Evolutionary conservation across 257 asterid genomes (phyloP).

Genomic region (Echium plantagineum): DNA sequence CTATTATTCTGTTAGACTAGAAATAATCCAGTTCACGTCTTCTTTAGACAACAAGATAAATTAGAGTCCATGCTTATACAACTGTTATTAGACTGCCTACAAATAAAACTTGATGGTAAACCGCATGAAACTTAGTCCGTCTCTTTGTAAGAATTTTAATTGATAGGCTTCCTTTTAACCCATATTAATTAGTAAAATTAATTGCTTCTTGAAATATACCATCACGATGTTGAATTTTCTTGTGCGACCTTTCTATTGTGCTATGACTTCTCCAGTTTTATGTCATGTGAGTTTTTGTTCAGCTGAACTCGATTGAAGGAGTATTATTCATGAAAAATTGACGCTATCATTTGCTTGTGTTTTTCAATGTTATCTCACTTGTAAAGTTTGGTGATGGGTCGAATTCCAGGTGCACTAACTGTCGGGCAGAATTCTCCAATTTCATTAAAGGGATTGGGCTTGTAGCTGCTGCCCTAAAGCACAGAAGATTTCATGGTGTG

Average conservation of each 20-base stretch:
- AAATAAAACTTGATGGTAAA: too few relatives aligned
- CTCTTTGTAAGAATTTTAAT: not conserved
- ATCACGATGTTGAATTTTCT: not conserved
- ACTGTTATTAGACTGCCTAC: too few relatives aligned
- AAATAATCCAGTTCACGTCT: too few relatives aligned
- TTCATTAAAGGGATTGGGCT: not conserved
- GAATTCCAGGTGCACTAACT: not conserved
- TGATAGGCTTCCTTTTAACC: not conserved
- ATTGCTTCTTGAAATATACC: not conserved
- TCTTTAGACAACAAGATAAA: too few relatives aligned
- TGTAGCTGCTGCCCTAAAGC: not conserved
- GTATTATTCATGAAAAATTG: too few relatives aligned
- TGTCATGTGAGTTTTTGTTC: not conserved
- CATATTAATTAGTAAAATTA: too few relatives aligned
- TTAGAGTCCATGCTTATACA: too few relatives aligned
- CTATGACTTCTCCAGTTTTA: too few relatives aligned
- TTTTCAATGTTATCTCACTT: not conserved
- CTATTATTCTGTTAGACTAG: too few relatives aligned
- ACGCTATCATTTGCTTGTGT: not conserved
- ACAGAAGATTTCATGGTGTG: not conserved
- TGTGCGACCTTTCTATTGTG: not conserved
- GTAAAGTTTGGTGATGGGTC: not conserved
- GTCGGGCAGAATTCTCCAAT: not conserved
- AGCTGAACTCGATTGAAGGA: too few relatives aligned
- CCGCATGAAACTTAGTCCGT: too few relatives aligned